These are phyloP conservation scores for Cystobasidium ongulense DNA, from an alignment of 768 basidiomycete genomes.

Conservation along the genomic window DNA sequence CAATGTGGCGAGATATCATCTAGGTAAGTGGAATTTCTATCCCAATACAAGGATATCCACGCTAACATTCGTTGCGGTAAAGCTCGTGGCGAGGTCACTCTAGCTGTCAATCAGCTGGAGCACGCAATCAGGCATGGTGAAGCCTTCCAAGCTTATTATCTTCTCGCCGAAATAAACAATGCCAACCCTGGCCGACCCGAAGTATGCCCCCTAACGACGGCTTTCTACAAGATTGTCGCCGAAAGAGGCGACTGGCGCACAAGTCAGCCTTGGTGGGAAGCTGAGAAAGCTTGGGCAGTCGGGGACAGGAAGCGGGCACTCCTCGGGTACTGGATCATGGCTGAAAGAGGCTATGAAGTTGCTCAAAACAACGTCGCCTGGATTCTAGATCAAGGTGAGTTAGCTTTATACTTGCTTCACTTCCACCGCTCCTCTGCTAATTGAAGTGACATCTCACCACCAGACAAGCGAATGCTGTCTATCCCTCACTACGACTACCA, in stretches of 20 bases:
- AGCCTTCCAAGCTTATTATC: constrained; percentile 89
- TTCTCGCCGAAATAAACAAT: constrained; percentile 74
- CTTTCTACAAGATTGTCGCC: constrained; percentile 83
- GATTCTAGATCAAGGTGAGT: constrained; percentile 77
- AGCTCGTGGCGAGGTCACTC: constrained; percentile 63
- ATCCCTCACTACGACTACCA: constrained; percentile 24
- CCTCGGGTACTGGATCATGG: constrained; percentile 88
- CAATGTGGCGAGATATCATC: constrained; percentile 65
- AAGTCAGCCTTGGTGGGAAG: constrained; percentile 68
- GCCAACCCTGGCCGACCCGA: constrained; percentile 49
- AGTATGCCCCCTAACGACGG: constrained; percentile 75
- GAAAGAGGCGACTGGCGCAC: constrained; percentile 72
- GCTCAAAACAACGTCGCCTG: constrained; percentile 94
- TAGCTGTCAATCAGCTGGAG: constrained; percentile 71
- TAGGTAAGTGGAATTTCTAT: constrained; percentile 46
- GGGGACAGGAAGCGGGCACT: constrained; percentile 75
- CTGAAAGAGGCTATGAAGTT: constrained; percentile 80
- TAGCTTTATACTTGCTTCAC: neutral
- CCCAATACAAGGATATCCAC: neutral
- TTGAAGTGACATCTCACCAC: neutral
- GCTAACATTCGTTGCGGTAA: neutral
- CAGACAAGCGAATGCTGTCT: constrained; percentile 39
- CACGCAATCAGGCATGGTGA: constrained; percentile 77
- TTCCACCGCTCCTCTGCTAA: neutral
- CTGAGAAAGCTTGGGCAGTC: constrained; percentile 54